phyloP scores from a whole-genome alignment of 495 filamentous ascomycete species.

The Mytilinidion resinicola region DNA sequence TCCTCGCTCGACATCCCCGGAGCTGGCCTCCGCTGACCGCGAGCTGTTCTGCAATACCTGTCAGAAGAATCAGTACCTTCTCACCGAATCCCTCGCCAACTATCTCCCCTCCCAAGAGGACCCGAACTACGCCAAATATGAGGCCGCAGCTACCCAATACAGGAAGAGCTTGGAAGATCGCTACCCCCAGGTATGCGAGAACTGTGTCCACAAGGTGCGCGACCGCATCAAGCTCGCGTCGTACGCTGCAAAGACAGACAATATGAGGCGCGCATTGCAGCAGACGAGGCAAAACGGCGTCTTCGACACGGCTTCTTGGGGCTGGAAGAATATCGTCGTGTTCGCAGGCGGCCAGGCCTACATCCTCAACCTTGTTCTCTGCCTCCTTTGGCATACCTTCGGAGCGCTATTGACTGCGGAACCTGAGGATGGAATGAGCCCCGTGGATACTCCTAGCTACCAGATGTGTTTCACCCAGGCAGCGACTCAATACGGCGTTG shows the following conservation, averaged over 20 bases:
- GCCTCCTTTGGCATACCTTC: slow-evolving; percentile 49
- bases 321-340: slow-evolving; percentile 47
- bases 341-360: slow-evolving; percentile 47
- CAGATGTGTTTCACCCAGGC: slow-evolving; percentile 31
- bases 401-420: slow-evolving; percentile 19
- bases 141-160: slow-evolving; percentile 53
- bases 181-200: slow-evolving; percentile 78
- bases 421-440: slow-evolving; percentile 4
- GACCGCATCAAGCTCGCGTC: slow-evolving; percentile 57
- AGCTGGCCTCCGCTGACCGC: slow-evolving; percentile 37
- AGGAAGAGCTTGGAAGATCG: slow-evolving; percentile 59
- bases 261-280: slow-evolving; percentile 66
- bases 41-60: slow-evolving; percentile 72
- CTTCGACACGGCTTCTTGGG: slow-evolving; percentile 22
- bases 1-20: slow-evolving; percentile 30
- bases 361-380: slow-evolving; percentile 44
- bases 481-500: slow-evolving; percentile 16
- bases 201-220: slow-evolving; percentile 63
- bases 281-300: slow-evolving; percentile 45
- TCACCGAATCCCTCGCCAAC: slow-evolving; percentile 58
- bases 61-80: slow-evolving; percentile 73
- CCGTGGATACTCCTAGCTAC: background rate
- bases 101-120: slow-evolving; percentile 66
- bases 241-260: slow-evolving; percentile 74
- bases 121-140: slow-evolving; percentile 53